Base-by-base conservation (phyloP, 2,329 filamentous ascomycete species). In the Metarhizium album region DNA sequence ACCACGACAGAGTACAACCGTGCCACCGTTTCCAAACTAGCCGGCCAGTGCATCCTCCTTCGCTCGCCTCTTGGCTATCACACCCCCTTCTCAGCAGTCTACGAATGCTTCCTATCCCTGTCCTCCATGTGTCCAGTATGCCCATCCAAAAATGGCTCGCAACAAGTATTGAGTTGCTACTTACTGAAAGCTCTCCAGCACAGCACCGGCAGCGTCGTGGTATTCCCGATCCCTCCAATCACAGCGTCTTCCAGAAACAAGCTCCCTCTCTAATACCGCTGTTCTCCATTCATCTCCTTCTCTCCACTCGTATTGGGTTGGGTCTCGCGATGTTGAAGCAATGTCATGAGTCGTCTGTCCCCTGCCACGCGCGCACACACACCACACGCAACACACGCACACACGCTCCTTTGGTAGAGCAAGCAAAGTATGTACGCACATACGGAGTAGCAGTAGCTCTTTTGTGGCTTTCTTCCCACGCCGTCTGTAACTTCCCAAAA, bases 271-370 rank as follows among this genome's bases (percentile, higher is more conserved):
- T 8, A 14, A 48, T 20, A 20, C 11, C 29, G 24, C 24, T 18
- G 22, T 4, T 42, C 20, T 50, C 42, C 31, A 37, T 46, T 29
- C 22, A 31, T 47, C 45, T 29, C 23, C 33, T 13, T 24, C 33
- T 50, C 49, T 42, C 43, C 43, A 31, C 50, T 27, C 23, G 49
- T 31, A n/a, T 37, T 35, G 24, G 29, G 20, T 24, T 43, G 40
- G n/a, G 20, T 43, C 40, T 43, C 7, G 40, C 22, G 40, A 23
- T n/a, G 40, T 14, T 43, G 35, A 20, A 31, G 49, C 49, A 35
- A 20, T 51, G 45, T 24, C 40, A 37, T 42, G 45, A 51, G 45
- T 51, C 45, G 49, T 47, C 50, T 46, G 49, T 43, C 50, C 50
- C 50, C 50, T 42, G 46, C 42, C 42, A 31, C 42, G 31, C 38